These are phyloP conservation scores for Trichocomaceae sp. DNA, from an alignment of 2,329 filamentous ascomycete species.

Conservation along the genomic window DNA sequence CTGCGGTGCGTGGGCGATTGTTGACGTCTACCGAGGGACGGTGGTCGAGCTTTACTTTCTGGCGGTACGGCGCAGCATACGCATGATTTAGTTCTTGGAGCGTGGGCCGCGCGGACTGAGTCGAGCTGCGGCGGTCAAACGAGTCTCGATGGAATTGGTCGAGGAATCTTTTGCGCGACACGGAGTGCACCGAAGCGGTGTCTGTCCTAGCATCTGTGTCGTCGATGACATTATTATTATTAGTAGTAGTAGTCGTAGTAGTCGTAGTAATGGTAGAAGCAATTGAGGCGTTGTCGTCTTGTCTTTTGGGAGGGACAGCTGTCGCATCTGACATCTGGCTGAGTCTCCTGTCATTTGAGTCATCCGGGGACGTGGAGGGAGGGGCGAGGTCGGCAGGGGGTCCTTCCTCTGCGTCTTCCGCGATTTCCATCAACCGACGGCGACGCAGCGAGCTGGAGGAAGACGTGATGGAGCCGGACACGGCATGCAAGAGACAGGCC, in stretches of 20 bases:
- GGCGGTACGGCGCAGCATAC: slow-evolving; percentile 32
- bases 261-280: slow-evolving; percentile 7
- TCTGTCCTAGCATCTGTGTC: slow-evolving; percentile 18
- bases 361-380: background rate
- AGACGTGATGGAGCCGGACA: slow-evolving; percentile 77
- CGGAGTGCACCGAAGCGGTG: slow-evolving; percentile 21
- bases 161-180: slow-evolving; percentile 22
- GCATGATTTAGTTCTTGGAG: slow-evolving; percentile 39
- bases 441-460: slow-evolving; percentile 72
- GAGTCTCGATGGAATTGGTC: slow-evolving; percentile 32
- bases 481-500: slow-evolving; percentile 82
- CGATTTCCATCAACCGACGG: slow-evolving; percentile 79
- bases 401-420: slow-evolving; percentile 84
- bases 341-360: slow-evolving; percentile 10
- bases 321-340: slow-evolving; percentile 32
- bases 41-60: slow-evolving; percentile 82
- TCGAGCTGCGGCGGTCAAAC: slow-evolving; percentile 32
- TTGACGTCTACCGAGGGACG: slow-evolving; percentile 63
- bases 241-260: slow-evolving; percentile 11
- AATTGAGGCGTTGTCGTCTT: slow-evolving; percentile 10
- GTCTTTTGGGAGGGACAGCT: slow-evolving; percentile 22
- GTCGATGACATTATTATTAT: slow-evolving; percentile 3
- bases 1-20: slow-evolving; percentile 55
- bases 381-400: slow-evolving; percentile 26
- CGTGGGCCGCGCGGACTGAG: slow-evolving; percentile 40